Evolutionary conservation across 768 basidiomycete species (phyloP).

Genomic region (Boletellus emodensis): DNA sequence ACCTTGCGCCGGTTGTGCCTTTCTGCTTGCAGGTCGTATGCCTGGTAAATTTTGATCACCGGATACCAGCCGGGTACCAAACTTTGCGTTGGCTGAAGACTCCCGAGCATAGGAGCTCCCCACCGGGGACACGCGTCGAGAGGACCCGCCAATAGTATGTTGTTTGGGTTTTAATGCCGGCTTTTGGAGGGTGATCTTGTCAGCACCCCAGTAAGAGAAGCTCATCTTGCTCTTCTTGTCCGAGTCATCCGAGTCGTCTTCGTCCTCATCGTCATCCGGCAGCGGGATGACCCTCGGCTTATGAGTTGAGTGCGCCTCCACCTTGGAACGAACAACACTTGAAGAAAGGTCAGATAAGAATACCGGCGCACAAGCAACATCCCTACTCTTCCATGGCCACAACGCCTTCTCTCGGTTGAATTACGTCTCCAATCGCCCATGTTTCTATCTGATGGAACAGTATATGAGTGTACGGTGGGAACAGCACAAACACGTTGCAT

Average conservation of each 20-base stretch:
- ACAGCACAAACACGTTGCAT: conserved; percentile 15
- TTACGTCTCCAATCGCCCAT: conserved; percentile 77
- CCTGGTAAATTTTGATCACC: conserved; percentile 43
- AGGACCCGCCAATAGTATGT: conserved; percentile 31
- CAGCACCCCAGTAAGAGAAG: conserved; percentile 91
- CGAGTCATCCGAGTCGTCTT: conserved; percentile 74
- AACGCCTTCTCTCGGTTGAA: conserved; percentile 74
- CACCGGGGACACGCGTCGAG: conserved; percentile 40
- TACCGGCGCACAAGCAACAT: neutral
- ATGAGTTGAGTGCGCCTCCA: conserved; percentile 51
- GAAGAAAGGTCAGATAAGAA: conserved; percentile 5
- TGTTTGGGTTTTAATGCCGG: conserved; percentile 54
- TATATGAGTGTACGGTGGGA: conserved; percentile 1
- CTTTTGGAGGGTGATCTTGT: conserved; percentile 84
- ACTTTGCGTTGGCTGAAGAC: conserved; percentile 90
- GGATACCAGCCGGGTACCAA: conserved; percentile 77
- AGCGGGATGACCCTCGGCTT: conserved; percentile 67
- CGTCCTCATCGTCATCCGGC: conserved; percentile 58
- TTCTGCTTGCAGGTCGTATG: conserved; percentile 60
- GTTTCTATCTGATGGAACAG: conserved; percentile 67
- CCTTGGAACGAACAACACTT: conserved; percentile 70
- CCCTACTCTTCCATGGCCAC: conserved; percentile 90
- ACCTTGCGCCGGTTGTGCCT: conserved; percentile 43
- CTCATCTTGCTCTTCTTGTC: conserved; percentile 92
- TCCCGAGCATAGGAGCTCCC: conserved; percentile 64